These are phyloP conservation scores for Sclerotiophoma versabilis DNA, from an alignment of 2,329 filamentous ascomycete species.

Conservation along the genomic window DNA sequence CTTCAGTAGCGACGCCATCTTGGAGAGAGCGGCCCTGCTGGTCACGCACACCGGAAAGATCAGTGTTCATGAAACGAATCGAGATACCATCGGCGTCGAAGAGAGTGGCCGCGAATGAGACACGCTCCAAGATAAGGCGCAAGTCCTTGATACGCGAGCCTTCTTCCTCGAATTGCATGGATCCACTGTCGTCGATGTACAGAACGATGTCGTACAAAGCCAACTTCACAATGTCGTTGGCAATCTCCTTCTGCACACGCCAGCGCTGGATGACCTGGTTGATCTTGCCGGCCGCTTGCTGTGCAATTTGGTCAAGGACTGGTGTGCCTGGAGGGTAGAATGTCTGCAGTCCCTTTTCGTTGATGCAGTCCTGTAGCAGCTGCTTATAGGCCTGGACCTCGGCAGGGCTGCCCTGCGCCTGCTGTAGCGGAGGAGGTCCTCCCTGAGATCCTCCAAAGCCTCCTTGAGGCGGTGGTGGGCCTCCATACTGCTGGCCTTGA, in stretches of 20 bases:
- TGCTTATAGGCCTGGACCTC: slow-evolving; percentile 64
- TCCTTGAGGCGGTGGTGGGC: slow-evolving; percentile 36
- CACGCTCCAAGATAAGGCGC: slow-evolving; percentile 68
- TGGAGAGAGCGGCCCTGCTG: slow-evolving; percentile 48
- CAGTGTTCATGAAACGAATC: slow-evolving; percentile 74
- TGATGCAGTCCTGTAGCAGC: slow-evolving; percentile 62
- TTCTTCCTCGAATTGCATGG: slow-evolving; percentile 72
- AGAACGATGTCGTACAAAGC: slow-evolving; percentile 68
- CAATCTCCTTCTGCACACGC: slow-evolving; percentile 65
- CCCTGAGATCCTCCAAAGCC: slow-evolving; percentile 34
- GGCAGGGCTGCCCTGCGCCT: slow-evolving; percentile 55
- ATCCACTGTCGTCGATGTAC: slow-evolving; percentile 73
- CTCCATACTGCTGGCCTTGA: slow-evolving; percentile 45
- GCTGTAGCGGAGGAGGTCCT: slow-evolving; percentile 44
- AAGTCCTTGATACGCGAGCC: slow-evolving; percentile 72
- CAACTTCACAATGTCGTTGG: slow-evolving; percentile 68
- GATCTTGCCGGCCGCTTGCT: slow-evolving; percentile 58
- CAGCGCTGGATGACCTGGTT: slow-evolving; percentile 64
- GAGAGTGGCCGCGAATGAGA: slow-evolving; percentile 70
- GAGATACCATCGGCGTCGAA: slow-evolving; percentile 74
- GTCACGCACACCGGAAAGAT: slow-evolving; percentile 43
- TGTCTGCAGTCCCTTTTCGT: slow-evolving; percentile 65
- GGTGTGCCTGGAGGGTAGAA: slow-evolving; percentile 66
- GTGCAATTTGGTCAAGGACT: slow-evolving; percentile 59
- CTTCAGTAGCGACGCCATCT: slow-evolving; percentile 64